These are phyloP conservation scores for Aspergillus sp. DNA, from an alignment of 2,329 filamentous ascomycete genomes.

Conservation along the genomic window DNA sequence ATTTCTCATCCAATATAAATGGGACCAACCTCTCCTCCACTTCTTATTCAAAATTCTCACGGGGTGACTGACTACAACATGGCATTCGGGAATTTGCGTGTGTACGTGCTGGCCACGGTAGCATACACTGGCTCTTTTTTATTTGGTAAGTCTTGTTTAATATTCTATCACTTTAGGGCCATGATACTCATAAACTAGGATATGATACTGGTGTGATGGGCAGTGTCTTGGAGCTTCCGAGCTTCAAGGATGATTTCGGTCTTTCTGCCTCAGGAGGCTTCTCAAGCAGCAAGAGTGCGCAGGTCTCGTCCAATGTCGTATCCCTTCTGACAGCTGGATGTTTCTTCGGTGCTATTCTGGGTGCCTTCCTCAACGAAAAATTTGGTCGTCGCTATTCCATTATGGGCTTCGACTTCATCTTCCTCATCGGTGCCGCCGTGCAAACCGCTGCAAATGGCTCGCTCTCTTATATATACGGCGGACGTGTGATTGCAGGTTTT, in stretches of 20 bases:
- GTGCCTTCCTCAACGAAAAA: slow-evolving; percentile 29
- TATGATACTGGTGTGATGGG: slow-evolving; percentile 41
- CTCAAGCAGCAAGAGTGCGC: slow-evolving; percentile 25
- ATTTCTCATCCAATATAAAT: neutral
- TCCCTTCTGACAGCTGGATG: slow-evolving; percentile 33
- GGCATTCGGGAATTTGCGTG: slow-evolving; percentile 38
- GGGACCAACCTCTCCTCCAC: neutral
- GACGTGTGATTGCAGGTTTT: slow-evolving; percentile 31
- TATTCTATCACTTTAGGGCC: neutral
- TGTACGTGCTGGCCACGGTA: slow-evolving; percentile 39
- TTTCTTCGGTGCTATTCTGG: slow-evolving; percentile 34
- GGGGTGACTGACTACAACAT: neutral
- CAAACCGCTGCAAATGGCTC: slow-evolving; percentile 25
- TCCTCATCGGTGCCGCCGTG: slow-evolving; percentile 30
- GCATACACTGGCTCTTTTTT: slow-evolving; percentile 40
- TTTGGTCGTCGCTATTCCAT: slow-evolving; percentile 31
- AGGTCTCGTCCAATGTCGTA: slow-evolving; percentile 33
- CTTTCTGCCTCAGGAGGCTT: slow-evolving; percentile 29
- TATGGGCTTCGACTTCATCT: slow-evolving; percentile 27
- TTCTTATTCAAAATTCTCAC: neutral
- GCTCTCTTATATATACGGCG: slow-evolving; percentile 31
- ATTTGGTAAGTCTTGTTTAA: slow-evolving; percentile 28
- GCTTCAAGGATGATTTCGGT: slow-evolving; percentile 38
- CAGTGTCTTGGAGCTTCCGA: slow-evolving; percentile 32
- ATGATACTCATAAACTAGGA: slow-evolving; percentile 16